These are phyloP conservation scores for Didymellaceae sp. DNA, from an alignment of 2,329 filamentous ascomycete species.

Conservation along the genomic window DNA sequence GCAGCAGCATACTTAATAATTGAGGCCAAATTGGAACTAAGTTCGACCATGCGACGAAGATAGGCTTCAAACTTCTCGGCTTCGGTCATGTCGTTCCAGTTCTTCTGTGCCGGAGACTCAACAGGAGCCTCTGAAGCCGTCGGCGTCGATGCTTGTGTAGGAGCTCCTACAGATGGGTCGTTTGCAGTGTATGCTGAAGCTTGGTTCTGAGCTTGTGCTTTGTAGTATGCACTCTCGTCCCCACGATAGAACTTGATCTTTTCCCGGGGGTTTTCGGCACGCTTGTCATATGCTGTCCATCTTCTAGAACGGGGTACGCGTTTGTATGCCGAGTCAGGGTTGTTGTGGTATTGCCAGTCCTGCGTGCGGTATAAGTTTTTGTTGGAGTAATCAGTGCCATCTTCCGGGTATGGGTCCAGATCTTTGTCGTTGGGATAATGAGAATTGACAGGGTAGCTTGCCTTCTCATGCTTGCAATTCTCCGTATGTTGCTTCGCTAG, in stretches of 20 bases:
- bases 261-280: neutral
- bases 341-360: constrained; percentile 1
- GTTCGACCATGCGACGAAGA: constrained; percentile 13
- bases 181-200: neutral
- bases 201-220: constrained; percentile 1
- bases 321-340: constrained; percentile 1
- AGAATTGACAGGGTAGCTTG: neutral
- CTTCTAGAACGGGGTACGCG: constrained; percentile 13
- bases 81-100: constrained; percentile 4
- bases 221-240: constrained; percentile 3
- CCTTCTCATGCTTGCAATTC: constrained; percentile 2
- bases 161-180: neutral
- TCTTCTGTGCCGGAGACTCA: neutral
- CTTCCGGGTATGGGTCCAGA: constrained; percentile 6
- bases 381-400: constrained; percentile 8
- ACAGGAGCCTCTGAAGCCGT: neutral
- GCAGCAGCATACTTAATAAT: constrained; percentile 14
- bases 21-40: constrained; percentile 11
- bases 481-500: neutral
- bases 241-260: neutral
- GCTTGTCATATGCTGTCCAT: constrained; percentile 16
- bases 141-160: neutral
- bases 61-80: constrained; percentile 10
- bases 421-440: constrained; percentile 6
- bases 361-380: constrained; percentile 5